A percentile compares a stretch with the other conserved stretches of the same genome.
These are phyloP conservation scores for Calonectria crousiana DNA, from an alignment of 2,329 filamentous ascomycete species.

Conservation along the genomic window DNA sequence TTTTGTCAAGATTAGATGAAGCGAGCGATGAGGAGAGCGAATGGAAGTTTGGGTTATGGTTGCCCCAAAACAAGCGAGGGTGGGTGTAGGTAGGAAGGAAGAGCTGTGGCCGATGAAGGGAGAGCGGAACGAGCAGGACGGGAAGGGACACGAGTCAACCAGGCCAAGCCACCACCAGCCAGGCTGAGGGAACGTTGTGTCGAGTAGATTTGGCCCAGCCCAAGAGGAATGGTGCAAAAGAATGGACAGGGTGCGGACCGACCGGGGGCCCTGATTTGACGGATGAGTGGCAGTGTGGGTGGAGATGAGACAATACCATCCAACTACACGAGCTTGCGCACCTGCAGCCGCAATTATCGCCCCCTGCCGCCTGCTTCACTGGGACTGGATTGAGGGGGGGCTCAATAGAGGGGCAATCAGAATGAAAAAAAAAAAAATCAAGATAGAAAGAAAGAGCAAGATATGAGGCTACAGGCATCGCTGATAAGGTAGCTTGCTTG, in stretches of 20 bases:
- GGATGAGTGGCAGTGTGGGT: background rate
- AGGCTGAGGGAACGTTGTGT: slow-evolving; percentile 29
- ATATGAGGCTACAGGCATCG: background rate
- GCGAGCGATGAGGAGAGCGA: slow-evolving; percentile 17
- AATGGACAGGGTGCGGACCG: background rate
- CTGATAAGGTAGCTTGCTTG: background rate
- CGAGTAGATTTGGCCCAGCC: slow-evolving; percentile 34
- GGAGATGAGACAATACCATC: background rate
- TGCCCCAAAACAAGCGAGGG: slow-evolving; percentile 13
- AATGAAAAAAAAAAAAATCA: background rate
- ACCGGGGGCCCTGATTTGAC: slow-evolving; percentile 8
- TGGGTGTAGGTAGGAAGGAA: background rate
- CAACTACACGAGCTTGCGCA: background rate
- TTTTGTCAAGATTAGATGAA: slow-evolving; percentile 6
- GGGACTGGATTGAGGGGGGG: background rate
- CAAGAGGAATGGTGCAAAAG: slow-evolving; percentile 21
- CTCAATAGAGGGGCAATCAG: slow-evolving; percentile 1
- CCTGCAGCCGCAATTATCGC: background rate
- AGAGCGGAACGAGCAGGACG: slow-evolving; percentile 5
- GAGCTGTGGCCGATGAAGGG: slow-evolving; percentile 5
- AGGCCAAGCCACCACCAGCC: slow-evolving; percentile 18
- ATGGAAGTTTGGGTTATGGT: slow-evolving; percentile 20
- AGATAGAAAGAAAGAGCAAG: background rate
- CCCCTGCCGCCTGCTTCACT: background rate
- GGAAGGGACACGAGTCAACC: slow-evolving; percentile 35